Conservation (phyloP, 2,329 filamentous ascomycete species). For the Thyridium curvatum region DNA sequence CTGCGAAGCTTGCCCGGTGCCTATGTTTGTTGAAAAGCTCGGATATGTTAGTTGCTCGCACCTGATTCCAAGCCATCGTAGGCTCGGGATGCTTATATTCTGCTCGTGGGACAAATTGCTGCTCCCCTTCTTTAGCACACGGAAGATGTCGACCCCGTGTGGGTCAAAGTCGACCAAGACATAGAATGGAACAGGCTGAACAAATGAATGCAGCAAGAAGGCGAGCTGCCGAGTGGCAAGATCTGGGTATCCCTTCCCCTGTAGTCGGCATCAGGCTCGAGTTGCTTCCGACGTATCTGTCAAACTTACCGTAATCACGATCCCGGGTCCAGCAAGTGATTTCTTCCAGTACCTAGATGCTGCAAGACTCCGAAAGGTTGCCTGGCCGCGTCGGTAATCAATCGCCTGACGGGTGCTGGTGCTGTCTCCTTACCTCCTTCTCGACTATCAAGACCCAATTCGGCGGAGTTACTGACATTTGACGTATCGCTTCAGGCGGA, state of each 20-base stretch:
- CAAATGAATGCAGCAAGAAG: slow-evolving; percentile 38
- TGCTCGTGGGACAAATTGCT: slow-evolving; percentile 53
- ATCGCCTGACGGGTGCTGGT: neutral
- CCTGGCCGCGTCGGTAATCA: slow-evolving; percentile 36
- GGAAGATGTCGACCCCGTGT: slow-evolving; percentile 67
- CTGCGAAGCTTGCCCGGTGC: too few relatives aligned
- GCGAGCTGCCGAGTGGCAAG: slow-evolving; percentile 63
- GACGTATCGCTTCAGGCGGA: slow-evolving; percentile 37
- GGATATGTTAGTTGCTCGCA: slow-evolving; percentile 28
- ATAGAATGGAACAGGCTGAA: slow-evolving; percentile 49
- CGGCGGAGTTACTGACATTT: slow-evolving; percentile 39
- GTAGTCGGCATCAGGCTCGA: neutral
- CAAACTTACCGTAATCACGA: slow-evolving; percentile 59
- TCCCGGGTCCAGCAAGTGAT: slow-evolving; percentile 44
- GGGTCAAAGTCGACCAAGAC: slow-evolving; percentile 71
- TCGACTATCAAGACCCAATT: slow-evolving; percentile 70
- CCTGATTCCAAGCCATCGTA: slow-evolving; percentile 61
- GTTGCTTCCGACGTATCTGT: neutral
- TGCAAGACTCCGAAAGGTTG: slow-evolving; percentile 66
- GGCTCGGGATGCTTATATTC: slow-evolving; percentile 36
- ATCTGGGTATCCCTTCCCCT: slow-evolving; percentile 82
- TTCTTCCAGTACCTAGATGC: slow-evolving; percentile 47
- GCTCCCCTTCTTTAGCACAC: slow-evolving; percentile 70
- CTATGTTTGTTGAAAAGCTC: too few relatives aligned
- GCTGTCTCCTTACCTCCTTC: slow-evolving; percentile 55